Conservation (phyloP, 768 basidiomycete species). For the Rhodotorula babjevae region DNA sequence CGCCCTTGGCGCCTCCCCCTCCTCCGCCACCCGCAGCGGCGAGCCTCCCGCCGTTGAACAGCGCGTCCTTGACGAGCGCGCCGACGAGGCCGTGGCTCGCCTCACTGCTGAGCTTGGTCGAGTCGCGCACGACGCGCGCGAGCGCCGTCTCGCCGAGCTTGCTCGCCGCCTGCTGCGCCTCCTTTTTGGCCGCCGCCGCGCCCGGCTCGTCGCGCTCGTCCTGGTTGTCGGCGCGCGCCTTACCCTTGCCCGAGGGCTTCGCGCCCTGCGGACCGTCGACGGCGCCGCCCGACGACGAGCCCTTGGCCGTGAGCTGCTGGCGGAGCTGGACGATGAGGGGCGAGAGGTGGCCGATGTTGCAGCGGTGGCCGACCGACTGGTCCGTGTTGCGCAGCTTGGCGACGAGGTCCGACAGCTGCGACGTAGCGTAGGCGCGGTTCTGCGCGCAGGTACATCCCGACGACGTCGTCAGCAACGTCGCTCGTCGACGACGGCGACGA, state of each 20-base stretch:
- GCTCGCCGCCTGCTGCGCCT: constrained; percentile 57
- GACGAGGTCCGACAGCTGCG: constrained; percentile 81
- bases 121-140: constrained; percentile 83
- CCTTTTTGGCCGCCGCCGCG: constrained; percentile 39
- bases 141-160: constrained; percentile 74
- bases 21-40: background rate
- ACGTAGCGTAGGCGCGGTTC: constrained; percentile 91
- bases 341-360: constrained; percentile 54
- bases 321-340: constrained; percentile 45
- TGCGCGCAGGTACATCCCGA: constrained; percentile 47
- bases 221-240: constrained; percentile 42
- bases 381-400: constrained; percentile 62
- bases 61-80: constrained; percentile 85
- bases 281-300: too few relatives aligned
- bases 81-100: constrained; percentile 90
- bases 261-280: too few relatives aligned
- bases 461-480: too few relatives aligned
- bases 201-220: background rate
- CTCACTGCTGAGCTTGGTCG: constrained; percentile 84
- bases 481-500: background rate
- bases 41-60: constrained; percentile 56
- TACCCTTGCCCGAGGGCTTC: constrained; percentile 45
- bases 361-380: constrained; percentile 34
- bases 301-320: constrained; percentile 51
- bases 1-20: background rate